phyloP scores from a whole-genome alignment of 2,329 filamentous ascomycete genomes.

The Cladosporium sp. region DNA sequence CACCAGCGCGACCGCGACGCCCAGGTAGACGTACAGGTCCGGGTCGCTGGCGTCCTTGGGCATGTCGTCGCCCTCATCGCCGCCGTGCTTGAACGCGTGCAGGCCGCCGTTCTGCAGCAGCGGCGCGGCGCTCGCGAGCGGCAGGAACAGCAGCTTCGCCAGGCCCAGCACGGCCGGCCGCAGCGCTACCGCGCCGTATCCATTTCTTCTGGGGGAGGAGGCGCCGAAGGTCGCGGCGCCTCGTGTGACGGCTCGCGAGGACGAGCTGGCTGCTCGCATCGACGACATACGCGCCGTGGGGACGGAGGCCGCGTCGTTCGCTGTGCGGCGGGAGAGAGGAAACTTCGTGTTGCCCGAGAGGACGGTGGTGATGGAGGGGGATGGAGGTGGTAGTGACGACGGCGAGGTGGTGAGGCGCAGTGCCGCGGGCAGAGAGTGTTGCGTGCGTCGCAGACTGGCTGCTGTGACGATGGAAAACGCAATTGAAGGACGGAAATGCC shows the following conservation, averaged over 20 bases:
- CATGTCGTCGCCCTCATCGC: conserved; percentile 14
- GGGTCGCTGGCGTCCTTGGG: conserved; percentile 43
- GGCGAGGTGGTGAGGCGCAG: too few species aligned
- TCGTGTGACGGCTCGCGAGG: background rate
- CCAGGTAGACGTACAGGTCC: conserved; percentile 72
- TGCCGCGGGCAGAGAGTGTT: background rate
- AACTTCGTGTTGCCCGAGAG: background rate
- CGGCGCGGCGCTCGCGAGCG: conserved; percentile 20
- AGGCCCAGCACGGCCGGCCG: conserved; percentile 16
- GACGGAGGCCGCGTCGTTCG: background rate
- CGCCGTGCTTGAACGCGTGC: conserved; percentile 1
- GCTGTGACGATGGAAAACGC: conserved; percentile 1
- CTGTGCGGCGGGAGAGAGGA: background rate
- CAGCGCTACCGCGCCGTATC: conserved; percentile 13
- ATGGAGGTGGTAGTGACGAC: too few species aligned
- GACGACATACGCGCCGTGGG: conserved; percentile 11
- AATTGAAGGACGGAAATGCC: background rate
- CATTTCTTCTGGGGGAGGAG: conserved; percentile 5
- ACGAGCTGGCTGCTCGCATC: conserved; percentile 1
- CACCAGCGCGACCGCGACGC: conserved; percentile 72
- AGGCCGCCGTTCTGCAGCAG: conserved; percentile 9
- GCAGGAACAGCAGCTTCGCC: conserved; percentile 19
- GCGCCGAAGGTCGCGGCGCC: background rate
- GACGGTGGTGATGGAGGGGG: background rate
- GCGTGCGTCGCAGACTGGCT: background rate